phyloP scores from a whole-genome alignment of 164 flowering plant genomes.

The Nymphaea thermarum region DNA sequence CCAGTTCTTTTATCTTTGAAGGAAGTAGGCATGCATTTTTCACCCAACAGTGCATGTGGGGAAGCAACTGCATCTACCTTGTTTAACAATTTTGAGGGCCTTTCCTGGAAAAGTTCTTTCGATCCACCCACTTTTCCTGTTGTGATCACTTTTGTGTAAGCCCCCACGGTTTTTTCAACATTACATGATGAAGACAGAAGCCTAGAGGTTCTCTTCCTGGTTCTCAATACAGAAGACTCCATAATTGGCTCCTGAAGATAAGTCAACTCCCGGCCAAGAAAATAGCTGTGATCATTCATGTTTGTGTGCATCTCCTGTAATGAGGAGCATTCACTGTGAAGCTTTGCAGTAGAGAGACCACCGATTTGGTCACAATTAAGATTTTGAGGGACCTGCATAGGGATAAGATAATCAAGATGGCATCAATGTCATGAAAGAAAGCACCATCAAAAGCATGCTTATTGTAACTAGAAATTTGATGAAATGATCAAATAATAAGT shows the following conservation, averaged over 20 bases:
- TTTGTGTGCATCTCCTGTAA: constrained; percentile 7
- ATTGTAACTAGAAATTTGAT: too few relatives aligned
- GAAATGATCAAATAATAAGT: too few relatives aligned
- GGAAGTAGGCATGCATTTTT: constrained; percentile 39
- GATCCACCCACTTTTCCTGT: constrained; percentile 26
- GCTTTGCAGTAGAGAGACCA: constrained; percentile 10
- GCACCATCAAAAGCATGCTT: too few relatives aligned
- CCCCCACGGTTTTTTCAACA: neutral
- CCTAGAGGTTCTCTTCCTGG: neutral
- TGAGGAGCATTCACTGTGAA: constrained; percentile 6
- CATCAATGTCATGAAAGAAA: neutral
- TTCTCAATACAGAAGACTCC: constrained; percentile 8
- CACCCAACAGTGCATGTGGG: constrained; percentile 33
- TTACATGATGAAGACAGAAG: neutral
- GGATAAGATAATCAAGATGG: constrained; percentile 2
- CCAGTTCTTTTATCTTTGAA: constrained; percentile 23
- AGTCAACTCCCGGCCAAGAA: neutral
- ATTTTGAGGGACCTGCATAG: constrained; percentile 27
- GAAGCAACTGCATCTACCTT: constrained; percentile 56
- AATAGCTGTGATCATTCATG: constrained; percentile 3
- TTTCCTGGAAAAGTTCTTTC: constrained; percentile 8
- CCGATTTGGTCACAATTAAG: constrained; percentile 15
- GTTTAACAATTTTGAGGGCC: constrained; percentile 18
- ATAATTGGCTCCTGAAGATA: constrained; percentile 14
- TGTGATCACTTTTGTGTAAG: neutral